phyloP scores from a whole-genome alignment of 805 yeast species.

The Phaffomyces antillensis region DNA sequence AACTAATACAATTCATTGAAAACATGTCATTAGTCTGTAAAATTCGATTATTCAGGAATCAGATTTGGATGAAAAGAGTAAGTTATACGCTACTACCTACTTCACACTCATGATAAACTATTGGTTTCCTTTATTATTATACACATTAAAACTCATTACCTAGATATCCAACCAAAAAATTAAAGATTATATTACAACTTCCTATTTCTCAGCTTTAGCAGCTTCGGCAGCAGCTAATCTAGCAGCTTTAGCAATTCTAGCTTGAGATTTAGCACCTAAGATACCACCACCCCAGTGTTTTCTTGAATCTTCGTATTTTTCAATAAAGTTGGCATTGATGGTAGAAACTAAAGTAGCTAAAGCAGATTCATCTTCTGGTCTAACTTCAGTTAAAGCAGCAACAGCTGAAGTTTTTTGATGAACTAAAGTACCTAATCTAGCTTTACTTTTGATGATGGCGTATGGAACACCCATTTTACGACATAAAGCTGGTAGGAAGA shows the following conservation, averaged over 20 bases:
- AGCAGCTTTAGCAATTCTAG: constrained; percentile 45
- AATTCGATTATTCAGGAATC: too few species aligned
- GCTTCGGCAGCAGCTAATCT: constrained; percentile 9
- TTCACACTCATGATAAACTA: not conserved
- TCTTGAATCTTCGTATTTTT: constrained; percentile 92
- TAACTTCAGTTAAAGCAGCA: constrained; percentile 95
- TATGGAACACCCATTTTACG: constrained; percentile 99
- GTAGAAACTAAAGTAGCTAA: constrained; percentile 90
- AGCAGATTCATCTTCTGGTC: constrained; percentile 90
- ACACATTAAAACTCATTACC: too few species aligned
- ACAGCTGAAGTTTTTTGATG: constrained; percentile 97
- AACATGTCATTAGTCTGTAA: too few species aligned
- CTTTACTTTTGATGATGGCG: constrained; percentile 97
- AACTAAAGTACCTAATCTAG: constrained; percentile 94
- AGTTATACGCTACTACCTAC: too few species aligned
- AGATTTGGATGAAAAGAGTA: too few species aligned
- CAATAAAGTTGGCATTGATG: constrained; percentile 86
- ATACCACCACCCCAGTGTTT: constrained; percentile 99
- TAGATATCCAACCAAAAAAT: not conserved
- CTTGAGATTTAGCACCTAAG: constrained; percentile 91
- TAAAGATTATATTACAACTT: not conserved
- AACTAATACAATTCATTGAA: too few species aligned
- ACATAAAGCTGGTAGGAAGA: constrained; percentile 97
- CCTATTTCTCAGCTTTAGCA: constrained; percentile 11
- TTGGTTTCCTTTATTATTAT: not conserved